Base-by-base conservation (phyloP, 2,329 filamentous ascomycete genomes). In the Neocatenulostroma microsporum region DNA sequence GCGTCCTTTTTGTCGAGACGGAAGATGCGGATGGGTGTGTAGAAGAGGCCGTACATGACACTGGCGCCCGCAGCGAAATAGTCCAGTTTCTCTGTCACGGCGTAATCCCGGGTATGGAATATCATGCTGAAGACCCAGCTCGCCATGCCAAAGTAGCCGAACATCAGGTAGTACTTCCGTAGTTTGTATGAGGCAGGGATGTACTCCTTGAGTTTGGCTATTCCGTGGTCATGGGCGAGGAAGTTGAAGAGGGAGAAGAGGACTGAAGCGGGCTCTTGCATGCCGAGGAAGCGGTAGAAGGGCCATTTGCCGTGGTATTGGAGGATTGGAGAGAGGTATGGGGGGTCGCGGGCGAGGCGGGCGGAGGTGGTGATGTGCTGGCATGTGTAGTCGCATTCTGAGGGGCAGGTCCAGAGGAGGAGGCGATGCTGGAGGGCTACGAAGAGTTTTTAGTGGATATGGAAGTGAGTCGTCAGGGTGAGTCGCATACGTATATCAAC, bases 281-380 rank as follows among this genome's bases (percentile, higher is more conserved):
- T 82, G 60, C 91, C 91, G 36, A 93, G 64, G 55, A 95, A 74
- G 48, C 91, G 84, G 61, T 80, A 72, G 66, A 98, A 98, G 25
- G 91, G 91, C 91, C 91, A 98, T 74, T 98, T 98, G 21, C 91
- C 91, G 67, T 98, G 87, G 70, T 88, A 98, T 66, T 98, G 91
- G 39, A 89, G 80, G 33, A 95, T 63, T 9, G 79, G 74, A 20
- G 77, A 62, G 45, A 75, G 66, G 67, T 79, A 78, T 1, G 75
- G 75, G 21, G 76, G 74, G 42, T 77, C 73, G 45, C 74, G 68
- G 18, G 74, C 67, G 47, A 87, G 64, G 46, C 89, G 85, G 40
- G 67, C 66, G 50, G 76, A 64, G 39, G 91, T 96, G 42, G 93
- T 73, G 60, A 94, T 82, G 70, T 94, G 89, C 62, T 98, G 91